A percentile compares a stretch with the other conserved stretches of the same genome.
phyloP scores from a whole-genome alignment of 176 grass and related monocot genomes.

The Chloris gayana region DNA sequence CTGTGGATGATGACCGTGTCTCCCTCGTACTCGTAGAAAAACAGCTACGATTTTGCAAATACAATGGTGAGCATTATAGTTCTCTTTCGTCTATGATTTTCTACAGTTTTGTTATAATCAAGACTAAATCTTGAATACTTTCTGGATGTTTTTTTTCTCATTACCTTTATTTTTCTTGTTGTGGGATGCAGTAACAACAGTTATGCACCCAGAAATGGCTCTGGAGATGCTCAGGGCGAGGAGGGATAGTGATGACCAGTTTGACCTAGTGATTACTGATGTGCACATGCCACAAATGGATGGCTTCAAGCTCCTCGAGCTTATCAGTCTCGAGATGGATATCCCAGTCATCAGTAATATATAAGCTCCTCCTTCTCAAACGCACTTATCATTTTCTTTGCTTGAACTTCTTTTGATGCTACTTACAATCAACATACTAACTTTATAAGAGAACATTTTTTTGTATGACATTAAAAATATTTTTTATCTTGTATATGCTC shows the following conservation, averaged over 20 bases:
- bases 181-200: conserved; percentile 52
- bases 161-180: neutral
- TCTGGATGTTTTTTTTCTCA: neutral
- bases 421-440: neutral
- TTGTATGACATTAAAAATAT: no score
- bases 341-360: conserved; percentile 79
- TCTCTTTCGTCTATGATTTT: neutral
- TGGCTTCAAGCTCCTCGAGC: conserved; percentile 71
- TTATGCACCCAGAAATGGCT: conserved; percentile 27
- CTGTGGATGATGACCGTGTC: conserved; percentile 35
- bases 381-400: neutral
- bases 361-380: neutral
- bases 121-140: neutral
- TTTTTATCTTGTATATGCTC: no score
- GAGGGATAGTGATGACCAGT: conserved; percentile 16
- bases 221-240: conserved; percentile 55
- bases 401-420: neutral
- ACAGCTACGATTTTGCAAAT: conserved; percentile 33
- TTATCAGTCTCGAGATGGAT: conserved; percentile 63
- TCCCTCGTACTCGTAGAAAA: conserved; percentile 20
- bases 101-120: neutral
- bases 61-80: conserved; percentile 32
- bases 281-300: conserved; percentile 68
- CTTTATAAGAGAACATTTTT: no score
- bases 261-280: conserved; percentile 62